Evolutionary conservation across 2,329 filamentous ascomycete species (phyloP), one percentile per base, ranked within the genome.

Genomic region (Colletotrichum sp.): DNA sequence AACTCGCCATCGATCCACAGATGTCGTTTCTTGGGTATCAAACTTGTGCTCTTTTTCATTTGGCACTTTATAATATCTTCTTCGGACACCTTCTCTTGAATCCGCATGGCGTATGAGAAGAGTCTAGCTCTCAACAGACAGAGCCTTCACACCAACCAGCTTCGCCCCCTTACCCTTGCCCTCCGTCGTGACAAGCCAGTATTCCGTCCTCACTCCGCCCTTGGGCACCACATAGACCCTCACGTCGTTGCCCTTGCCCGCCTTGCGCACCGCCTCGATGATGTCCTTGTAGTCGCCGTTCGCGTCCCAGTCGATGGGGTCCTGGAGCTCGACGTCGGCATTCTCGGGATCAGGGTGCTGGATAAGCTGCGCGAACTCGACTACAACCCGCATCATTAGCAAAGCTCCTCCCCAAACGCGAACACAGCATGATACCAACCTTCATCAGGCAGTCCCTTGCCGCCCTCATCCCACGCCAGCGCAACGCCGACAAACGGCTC

Each of bases 401-500:
- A 48, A 0, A 7, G 14, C 14, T 16, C 34, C 34, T 14, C 5
- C 34, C 34, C 34, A 52, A 16, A 28, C 28, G 24, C 71, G 13
- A 61, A 10, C 2, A 5, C 6, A n/a, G 12, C 16, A 61, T n/a
- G 18, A 12, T n/a, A 85, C 89, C 80, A 81, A 94, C 92, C 88
- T 83, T 93, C 92, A 78, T 91, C 88, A 1, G 92, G 91, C 79
- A 94, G 81, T 5, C 87, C 87, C 65, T 85, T 86, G 28, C 86
- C 88, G 21, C 82, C 84, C 77, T 89, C 89, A 24, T 87, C 83
- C 85, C 90, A 95, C 78, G 87, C 89, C 78, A 98, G 83, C 69
- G 90, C 91, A 7, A 98, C 94, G 5, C 92, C 91, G 82, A 94
- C 92, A 84, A 98, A 98, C 6, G 94, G 93, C 87, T 97, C 95